phyloP scores from a whole-genome alignment of 148 eudicot genomes.

The Polygonum maritimum region DNA sequence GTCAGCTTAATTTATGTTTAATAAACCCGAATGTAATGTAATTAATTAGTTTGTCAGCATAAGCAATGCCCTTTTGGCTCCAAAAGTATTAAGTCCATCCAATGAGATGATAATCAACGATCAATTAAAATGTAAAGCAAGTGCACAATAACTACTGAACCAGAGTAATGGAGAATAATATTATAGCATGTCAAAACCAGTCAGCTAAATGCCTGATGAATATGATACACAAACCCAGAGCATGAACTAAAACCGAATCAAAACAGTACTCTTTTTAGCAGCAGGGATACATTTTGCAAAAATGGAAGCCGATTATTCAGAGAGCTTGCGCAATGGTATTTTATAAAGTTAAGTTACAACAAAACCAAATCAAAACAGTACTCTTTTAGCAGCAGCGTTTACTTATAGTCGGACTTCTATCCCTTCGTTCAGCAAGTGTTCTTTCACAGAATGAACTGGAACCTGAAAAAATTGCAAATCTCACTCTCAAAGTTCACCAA shows the following conservation, averaged over 20 bases:
- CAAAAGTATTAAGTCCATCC: too few relatives aligned
- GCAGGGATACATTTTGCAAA: neutral
- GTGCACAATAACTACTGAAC: too few relatives aligned
- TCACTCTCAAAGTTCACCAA: neutral
- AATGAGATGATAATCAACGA: too few relatives aligned
- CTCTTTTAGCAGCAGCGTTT: neutral
- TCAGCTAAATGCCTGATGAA: neutral
- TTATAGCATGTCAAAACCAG: neutral
- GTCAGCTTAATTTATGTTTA: too few relatives aligned
- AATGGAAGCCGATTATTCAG: neutral
- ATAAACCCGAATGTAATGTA: too few relatives aligned
- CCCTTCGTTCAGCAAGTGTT: slow-evolving; percentile 49
- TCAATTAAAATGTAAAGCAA: too few relatives aligned
- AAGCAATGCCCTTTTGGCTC: too few relatives aligned
- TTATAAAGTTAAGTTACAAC: neutral
- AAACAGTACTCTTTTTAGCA: neutral
- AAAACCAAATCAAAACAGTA: neutral
- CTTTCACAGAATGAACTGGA: slow-evolving; percentile 61
- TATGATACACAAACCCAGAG: neutral
- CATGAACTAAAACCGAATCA: neutral
- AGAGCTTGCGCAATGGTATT: neutral
- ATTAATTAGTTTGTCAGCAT: too few relatives aligned
- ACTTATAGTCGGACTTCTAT: slow-evolving; percentile 58
- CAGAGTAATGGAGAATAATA: neutral
- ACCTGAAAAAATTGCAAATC: slow-evolving; percentile 31